Evolutionary conservation across 495 filamentous ascomycete species (phyloP).

Genomic region (Chaetomium cochliodes): DNA sequence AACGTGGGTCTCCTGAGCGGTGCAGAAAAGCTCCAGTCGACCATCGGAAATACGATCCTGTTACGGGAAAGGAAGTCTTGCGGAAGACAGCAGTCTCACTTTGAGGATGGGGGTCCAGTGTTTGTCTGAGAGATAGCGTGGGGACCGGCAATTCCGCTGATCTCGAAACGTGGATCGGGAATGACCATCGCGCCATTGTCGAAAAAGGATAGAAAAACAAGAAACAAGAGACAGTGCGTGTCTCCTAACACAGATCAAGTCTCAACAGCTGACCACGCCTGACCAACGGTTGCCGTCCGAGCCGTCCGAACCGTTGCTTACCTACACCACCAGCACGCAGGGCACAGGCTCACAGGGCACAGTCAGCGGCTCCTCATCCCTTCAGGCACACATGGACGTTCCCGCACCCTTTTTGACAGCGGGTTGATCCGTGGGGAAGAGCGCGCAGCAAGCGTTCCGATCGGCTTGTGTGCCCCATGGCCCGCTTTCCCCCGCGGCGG

Average conservation of each 20-base stretch:
- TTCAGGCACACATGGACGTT: constrained; percentile 17
- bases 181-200: not conserved
- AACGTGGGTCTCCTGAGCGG: constrained; percentile 15
- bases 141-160: not conserved
- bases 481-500: not conserved
- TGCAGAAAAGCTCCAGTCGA: constrained; percentile 2
- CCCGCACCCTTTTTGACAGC: constrained; percentile 16
- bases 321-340: no score
- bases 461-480: constrained; percentile 8
- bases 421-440: constrained; percentile 17
- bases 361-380: not conserved
- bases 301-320: not conserved
- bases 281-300: not conserved
- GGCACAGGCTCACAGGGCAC: no score
- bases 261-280: constrained; percentile 11
- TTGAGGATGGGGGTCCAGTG: not conserved
- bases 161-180: not conserved
- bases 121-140: not conserved
- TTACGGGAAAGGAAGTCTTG: not conserved
- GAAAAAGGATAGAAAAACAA: not conserved
- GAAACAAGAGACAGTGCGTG: not conserved
- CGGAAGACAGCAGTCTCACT: not conserved
- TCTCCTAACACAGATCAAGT: not conserved
- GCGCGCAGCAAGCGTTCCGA: not conserved
- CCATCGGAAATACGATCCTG: constrained; percentile 9